Base-by-base conservation (phyloP, 2,329 filamentous ascomycete species). In the Niveomyces coronatus region DNA sequence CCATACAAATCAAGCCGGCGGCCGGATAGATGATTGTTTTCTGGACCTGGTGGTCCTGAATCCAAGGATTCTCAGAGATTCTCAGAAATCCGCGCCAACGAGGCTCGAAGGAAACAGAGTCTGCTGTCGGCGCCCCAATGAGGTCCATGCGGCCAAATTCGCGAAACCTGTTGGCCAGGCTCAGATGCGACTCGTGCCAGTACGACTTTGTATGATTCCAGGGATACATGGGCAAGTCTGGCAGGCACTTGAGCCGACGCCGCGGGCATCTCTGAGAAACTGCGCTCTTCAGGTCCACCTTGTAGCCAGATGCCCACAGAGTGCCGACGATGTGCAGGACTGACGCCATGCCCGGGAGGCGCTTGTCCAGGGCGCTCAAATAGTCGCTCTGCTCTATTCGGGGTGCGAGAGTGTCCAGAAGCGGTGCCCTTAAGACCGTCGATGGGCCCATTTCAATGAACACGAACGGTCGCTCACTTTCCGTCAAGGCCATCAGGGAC, bases 191-290 rank as follows among this genome's bases (percentile, higher is more conserved):
- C 42, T 76, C 71, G 42, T 70, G 62, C 71, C 71, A 75, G 48
- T 73, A 71, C 1, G 50, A 54, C 18, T 62, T 68, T 18, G 56
- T 52, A 41, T 74, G 71, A 20, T 74, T 71, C 70, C 71, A 76
- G 3, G 67, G 61, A 42, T 75, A 75, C 1, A 61, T 57, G 2
- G 72, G 71, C 22, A 76, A 49, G 41, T 67, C 62, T 1, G 56
- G 47, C 3, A 74, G 52, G 15, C 62, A 61, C 37, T 53, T 55
- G n/a, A 49, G 48, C 4, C 26, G 37, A 7, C 22, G n/a, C 11
- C 43, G 39, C 9, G 35, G 28, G 6, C 42, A 29, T 1, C 43
- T 42, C 23, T 46, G 49, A 18, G 43, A 46, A 15, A 56, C 45
- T 15, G 58, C 46, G 11, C 47, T 49, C 4, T 54, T 44, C 45